Percentiles rank a stretch among this genome's conserved stretches.
These are phyloP conservation scores for Blastocystis sp. DNA, from an alignment of 352 stramenopile species.

Conservation along the genomic window DNA sequence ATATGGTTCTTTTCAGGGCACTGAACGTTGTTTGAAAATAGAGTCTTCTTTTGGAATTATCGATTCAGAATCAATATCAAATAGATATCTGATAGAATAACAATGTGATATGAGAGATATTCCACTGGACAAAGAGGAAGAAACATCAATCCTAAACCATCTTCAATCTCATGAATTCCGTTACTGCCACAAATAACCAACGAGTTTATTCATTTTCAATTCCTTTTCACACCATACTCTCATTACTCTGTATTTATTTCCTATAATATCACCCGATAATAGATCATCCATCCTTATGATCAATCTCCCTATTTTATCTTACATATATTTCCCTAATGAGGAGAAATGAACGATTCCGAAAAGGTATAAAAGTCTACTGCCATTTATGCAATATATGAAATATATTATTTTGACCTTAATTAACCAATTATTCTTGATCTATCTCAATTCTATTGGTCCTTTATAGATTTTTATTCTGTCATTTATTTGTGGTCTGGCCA, in stretches of 20 bases:
- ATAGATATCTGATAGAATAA: background rate
- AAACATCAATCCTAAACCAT: background rate
- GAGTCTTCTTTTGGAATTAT: background rate
- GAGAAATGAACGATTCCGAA: background rate
- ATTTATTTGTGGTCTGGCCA: constrained; percentile 56
- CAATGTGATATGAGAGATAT: no score
- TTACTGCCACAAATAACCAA: background rate
- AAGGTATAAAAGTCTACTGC: constrained; percentile 23
- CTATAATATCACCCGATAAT: no score
- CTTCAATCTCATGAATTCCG: background rate
- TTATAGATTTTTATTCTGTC: background rate
- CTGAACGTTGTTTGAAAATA: background rate
- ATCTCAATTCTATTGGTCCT: background rate
- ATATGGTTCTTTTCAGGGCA: background rate
- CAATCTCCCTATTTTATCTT: background rate
- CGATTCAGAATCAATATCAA: no score
- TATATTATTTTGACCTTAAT: background rate
- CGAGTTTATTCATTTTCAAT: background rate
- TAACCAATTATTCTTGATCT: background rate
- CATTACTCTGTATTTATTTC: no score
- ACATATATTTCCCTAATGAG: background rate
- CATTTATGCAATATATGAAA: background rate
- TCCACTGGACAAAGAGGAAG: background rate
- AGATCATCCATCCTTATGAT: no score
- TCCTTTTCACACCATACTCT: no score